phyloP scores from a whole-genome alignment of 78 protist species.

The slime mould (Dictyostelium discoideum) region DNA sequence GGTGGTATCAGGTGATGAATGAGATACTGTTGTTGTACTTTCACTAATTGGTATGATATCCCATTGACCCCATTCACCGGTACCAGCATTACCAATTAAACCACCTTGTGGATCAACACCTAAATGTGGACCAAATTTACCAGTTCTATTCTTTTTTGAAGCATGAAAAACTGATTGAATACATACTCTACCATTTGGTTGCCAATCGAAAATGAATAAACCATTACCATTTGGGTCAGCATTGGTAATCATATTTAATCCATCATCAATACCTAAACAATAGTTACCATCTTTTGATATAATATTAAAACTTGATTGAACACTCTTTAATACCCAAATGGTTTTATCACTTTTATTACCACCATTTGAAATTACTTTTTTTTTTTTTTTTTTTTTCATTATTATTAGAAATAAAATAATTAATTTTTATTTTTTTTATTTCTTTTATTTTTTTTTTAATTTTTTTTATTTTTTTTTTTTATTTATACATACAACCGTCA shows the following conservation, averaged over 20 bases:
- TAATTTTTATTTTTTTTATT: not conserved
- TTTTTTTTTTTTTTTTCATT: not conserved
- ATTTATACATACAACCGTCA: slow-evolving; percentile 5
- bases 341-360: slow-evolving; percentile 24
- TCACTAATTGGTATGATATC: not conserved
- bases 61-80: slow-evolving; percentile 72
- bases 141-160: slow-evolving; percentile 46
- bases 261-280: slow-evolving; percentile 36
- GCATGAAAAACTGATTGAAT: not conserved
- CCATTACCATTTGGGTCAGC: slow-evolving; percentile 28
- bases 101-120: slow-evolving; percentile 64
- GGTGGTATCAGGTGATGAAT: not conserved
- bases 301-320: not conserved
- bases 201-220: slow-evolving; percentile 10
- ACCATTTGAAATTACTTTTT: slow-evolving; percentile 9
- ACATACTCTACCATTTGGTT: slow-evolving; percentile 43
- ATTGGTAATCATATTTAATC: not conserved
- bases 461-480: too few species aligned
- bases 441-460: not conserved
- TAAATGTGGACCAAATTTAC: slow-evolving; percentile 64
- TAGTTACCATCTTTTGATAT: slow-evolving; percentile 4
- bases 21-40: not conserved
- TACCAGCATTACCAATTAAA: slow-evolving; percentile 73
- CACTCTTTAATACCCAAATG: slow-evolving; percentile 34
- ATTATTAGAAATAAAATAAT: not conserved